Base-by-base conservation (phyloP, 768 basidiomycete genomes). In the Paxillus rubicundulus region DNA sequence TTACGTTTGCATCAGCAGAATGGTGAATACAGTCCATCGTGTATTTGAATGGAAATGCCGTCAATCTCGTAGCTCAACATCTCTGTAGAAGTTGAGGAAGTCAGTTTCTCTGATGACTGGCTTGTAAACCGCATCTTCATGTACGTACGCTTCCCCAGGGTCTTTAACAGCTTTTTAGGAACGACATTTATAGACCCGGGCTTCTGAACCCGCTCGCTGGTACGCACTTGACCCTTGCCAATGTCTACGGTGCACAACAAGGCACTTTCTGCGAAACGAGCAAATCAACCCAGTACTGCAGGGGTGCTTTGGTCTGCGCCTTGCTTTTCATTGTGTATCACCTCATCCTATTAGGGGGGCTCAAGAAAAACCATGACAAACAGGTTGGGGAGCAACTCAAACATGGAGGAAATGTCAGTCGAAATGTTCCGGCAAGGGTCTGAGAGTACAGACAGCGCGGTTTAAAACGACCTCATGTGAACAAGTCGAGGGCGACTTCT, bases 151-250 rank as follows among this genome's bases (percentile, higher is more conserved):
- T 14, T 7, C 21, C 21, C 24, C 3, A 33, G 10, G 17, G 2
- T 45, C 13, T 16, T 14, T 20, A 13, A 30, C 27, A 43, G 27
- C 41, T 17, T 17, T 39, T 24, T 44, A 43, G 10, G 16, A 34
- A 14, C 13, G n/a, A 8, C 33, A 5, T 30, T 52, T 30, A 50
- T 54, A 79, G 78, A 42, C 79, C 80, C 8, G 80, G 80, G 14
- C 56, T 78, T 21, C 62, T 81, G 44, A 80, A 81, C 62, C 77
- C 77, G 6, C 67, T 81, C n/a, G 77, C 79, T 4, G 80, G 80
- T 30, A 50, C 81, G 1, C 64, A 81, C 20, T 80, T 78, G 2
- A 79, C 78, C 1, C 56, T 82, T 36, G 66, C 74, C 13, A 77
- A 69, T 59, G 66, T 81, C 5, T 78, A 72, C 37, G 78, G 79